phyloP scores from a whole-genome alignment of 2,329 filamentous ascomycete species.

The Penicillium sp. region DNA sequence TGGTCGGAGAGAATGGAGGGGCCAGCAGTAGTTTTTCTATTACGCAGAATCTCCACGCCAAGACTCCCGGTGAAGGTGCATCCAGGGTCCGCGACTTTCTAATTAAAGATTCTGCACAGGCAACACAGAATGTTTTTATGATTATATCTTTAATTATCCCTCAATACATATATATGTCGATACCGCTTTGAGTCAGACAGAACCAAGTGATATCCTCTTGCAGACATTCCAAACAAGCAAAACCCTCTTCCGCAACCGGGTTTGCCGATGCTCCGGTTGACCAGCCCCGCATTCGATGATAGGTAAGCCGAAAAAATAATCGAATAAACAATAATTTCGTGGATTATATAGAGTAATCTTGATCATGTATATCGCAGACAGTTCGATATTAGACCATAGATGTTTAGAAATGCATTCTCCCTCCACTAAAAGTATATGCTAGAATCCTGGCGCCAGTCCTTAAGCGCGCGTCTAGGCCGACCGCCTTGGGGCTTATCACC shows the following conservation, averaged over 20 bases:
- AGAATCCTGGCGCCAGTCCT: neutral
- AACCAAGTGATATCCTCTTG: neutral
- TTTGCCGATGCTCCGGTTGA: neutral
- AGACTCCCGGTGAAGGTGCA: slow-evolving; percentile 26
- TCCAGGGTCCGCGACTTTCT: neutral
- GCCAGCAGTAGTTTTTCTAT: slow-evolving; percentile 18
- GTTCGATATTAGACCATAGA: neutral
- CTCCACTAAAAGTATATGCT: neutral
- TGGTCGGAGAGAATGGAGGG: slow-evolving; percentile 16
- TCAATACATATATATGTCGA: too few species aligned
- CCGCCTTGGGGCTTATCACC: slow-evolving; percentile 19
- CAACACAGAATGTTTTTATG: too few species aligned
- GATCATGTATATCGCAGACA: neutral
- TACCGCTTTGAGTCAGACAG: too few species aligned
- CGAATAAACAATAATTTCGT: neutral
- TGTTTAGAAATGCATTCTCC: too few species aligned
- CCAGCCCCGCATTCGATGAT: neutral
- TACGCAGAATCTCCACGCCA: slow-evolving; percentile 28
- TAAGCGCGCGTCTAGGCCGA: slow-evolving; percentile 19
- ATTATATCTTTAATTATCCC: too few species aligned
- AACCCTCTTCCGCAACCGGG: neutral
- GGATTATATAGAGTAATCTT: neutral
- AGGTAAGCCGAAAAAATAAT: neutral
- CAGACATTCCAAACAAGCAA: neutral
- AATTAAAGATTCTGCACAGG: too few species aligned